Evolutionary conservation across 1,139 yeast species (phyloP).

Genomic region (Hyphopichia fennica): DNA sequence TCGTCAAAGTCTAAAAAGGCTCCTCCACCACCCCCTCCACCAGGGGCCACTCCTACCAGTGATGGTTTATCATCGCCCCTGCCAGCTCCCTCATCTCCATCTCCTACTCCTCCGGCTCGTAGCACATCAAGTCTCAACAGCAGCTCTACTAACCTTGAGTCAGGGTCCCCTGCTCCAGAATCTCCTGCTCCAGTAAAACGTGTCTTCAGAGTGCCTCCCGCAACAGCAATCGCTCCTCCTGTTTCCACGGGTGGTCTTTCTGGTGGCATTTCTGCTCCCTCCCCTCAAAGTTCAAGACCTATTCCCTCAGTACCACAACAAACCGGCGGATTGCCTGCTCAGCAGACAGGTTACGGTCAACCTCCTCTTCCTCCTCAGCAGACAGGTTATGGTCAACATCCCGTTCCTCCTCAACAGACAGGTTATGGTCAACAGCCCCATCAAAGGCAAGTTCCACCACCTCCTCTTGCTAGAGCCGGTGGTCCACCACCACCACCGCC

Average conservation of each 20-base stretch:
- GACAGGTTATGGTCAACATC: not conserved
- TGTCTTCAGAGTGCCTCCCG: slow-evolving; percentile 30
- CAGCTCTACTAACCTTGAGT: slow-evolving; percentile 6
- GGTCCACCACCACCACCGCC: slow-evolving; percentile 20
- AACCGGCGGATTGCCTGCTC: not conserved
- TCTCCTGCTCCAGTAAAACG: slow-evolving; percentile 14
- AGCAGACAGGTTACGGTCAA: too few species aligned
- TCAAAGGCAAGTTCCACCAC: slow-evolving; percentile 21
- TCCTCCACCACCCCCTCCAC: slow-evolving; percentile 51
- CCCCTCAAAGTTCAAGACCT: slow-evolving; percentile 8
- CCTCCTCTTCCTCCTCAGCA: not conserved
- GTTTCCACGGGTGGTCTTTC: slow-evolving; percentile 8
- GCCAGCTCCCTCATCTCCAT: slow-evolving; percentile 11
- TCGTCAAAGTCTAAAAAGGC: slow-evolving; percentile 33
- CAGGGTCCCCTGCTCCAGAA: slow-evolving; percentile 11
- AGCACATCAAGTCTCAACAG: slow-evolving; percentile 4
- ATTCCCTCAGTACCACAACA: slow-evolving; percentile 3
- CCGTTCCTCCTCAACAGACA: slow-evolving; percentile 22
- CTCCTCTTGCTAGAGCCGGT: slow-evolving; percentile 8
- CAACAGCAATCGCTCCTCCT: slow-evolving; percentile 17
- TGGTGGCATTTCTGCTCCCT: slow-evolving; percentile 7
- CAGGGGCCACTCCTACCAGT: slow-evolving; percentile 10
- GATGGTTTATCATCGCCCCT: slow-evolving; percentile 9
- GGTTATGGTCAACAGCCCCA: slow-evolving; percentile 13
- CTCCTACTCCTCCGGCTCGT: slow-evolving; percentile 10